These are phyloP conservation scores for Zygosaccharomyces pseudorouxii DNA, from an alignment of 805 yeast genomes.

Conservation along the genomic window DNA sequence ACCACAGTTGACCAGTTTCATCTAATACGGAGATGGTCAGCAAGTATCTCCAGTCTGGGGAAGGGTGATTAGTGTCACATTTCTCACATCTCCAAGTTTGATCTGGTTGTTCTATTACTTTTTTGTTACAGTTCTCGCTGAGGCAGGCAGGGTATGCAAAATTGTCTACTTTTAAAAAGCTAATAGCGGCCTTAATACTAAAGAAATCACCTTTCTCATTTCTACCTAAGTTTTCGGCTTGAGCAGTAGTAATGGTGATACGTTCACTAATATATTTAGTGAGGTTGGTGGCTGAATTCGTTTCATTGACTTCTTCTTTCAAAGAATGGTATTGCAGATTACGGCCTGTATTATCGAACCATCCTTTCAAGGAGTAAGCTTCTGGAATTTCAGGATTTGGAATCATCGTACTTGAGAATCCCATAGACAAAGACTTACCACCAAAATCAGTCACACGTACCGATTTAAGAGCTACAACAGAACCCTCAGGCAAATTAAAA, in stretches of 20 bases:
- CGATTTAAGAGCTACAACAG: constrained; percentile 89
- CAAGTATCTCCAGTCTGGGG: constrained; percentile 77
- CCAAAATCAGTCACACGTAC: constrained; percentile 84
- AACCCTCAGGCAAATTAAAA: constrained; percentile 65
- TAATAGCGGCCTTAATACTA: constrained; percentile 66
- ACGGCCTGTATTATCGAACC: constrained; percentile 84
- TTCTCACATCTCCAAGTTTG: constrained; percentile 92
- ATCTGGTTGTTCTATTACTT: constrained; percentile 67
- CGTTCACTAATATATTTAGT: constrained; percentile 49
- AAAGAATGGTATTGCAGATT: constrained; percentile 56
- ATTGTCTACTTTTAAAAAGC: constrained; percentile 65
- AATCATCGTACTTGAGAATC: constrained; percentile 69
- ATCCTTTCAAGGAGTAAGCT: constrained; percentile 83
- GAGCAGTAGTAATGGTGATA: constrained; percentile 61
- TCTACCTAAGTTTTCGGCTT: constrained; percentile 62
- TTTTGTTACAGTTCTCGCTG: constrained; percentile 72
- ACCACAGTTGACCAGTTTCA: constrained; percentile 77
- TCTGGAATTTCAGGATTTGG: constrained; percentile 87
- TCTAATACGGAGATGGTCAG: constrained; percentile 76
- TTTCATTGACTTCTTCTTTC: constrained; percentile 46
- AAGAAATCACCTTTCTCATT: constrained; percentile 79
- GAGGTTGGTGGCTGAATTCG: constrained; percentile 34
- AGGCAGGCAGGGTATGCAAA: constrained; percentile 89
- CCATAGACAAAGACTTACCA: constrained; percentile 77
- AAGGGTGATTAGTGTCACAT: constrained; percentile 65